Evolutionary conservation across 148 eudicot species (phyloP).

Genomic region (Rhododendron ferrugineum): DNA sequence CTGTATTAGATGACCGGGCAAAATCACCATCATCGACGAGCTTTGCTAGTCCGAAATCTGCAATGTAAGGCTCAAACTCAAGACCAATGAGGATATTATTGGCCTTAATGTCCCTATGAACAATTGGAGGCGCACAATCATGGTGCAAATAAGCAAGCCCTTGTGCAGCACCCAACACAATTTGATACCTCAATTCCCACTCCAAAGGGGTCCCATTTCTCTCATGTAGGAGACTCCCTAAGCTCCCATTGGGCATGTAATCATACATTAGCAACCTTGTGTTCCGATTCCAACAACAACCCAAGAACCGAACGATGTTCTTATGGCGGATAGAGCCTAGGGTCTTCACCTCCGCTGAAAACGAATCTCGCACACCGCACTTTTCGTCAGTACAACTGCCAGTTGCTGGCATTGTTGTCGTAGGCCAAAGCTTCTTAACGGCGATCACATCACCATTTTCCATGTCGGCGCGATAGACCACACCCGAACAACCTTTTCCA

Average conservation of each 20-base stretch:
- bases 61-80: constrained; percentile 86
- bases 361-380: constrained; percentile 67
- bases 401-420: constrained; percentile 19
- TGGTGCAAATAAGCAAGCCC: constrained; percentile 88
- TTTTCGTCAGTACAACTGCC: constrained; percentile 25
- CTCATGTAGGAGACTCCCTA: constrained; percentile 77
- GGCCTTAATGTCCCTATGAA: constrained; percentile 87
- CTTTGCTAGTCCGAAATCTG: constrained; percentile 87
- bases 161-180: constrained; percentile 70
- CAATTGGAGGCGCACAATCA: constrained; percentile 84
- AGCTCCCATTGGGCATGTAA: constrained; percentile 91
- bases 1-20: constrained; percentile 29
- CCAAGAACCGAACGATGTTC: constrained; percentile 78
- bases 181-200: constrained; percentile 75
- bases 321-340: constrained; percentile 80
- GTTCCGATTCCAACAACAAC: constrained; percentile 78
- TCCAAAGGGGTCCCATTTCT: constrained; percentile 62
- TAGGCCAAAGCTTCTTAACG: constrained; percentile 87
- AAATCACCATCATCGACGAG: constrained; percentile 58
- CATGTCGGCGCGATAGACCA: constrained; percentile 74
- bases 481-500: constrained; percentile 87
- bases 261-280: constrained; percentile 85
- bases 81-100: constrained; percentile 86
- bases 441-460: constrained; percentile 67
- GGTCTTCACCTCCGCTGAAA: constrained; percentile 81